Percentiles rank a stretch among this genome's conserved stretches.
These are phyloP conservation scores for Trypanosoma vivax DNA, from an alignment of 208 protist genomes.

Conservation along the genomic window DNA sequence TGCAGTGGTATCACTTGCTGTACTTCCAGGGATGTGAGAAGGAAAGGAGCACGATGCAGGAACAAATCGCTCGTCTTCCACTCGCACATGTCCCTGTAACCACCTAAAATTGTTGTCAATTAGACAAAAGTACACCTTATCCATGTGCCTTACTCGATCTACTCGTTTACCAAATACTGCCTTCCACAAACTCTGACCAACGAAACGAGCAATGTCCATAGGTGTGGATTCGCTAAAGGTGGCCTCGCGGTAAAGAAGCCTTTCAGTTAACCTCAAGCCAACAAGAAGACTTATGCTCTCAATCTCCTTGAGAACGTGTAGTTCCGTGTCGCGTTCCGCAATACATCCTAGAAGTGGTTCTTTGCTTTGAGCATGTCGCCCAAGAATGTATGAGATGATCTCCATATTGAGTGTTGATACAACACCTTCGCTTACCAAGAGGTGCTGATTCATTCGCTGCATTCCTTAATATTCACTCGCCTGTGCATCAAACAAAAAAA, in stretches of 20 bases:
- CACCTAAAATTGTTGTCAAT: slow-evolving; percentile 54
- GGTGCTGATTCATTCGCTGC: slow-evolving; percentile 24
- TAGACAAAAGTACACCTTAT: slow-evolving; percentile 56
- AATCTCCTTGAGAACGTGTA: slow-evolving; percentile 22
- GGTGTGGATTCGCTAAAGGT: slow-evolving; percentile 40
- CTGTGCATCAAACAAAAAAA: background rate
- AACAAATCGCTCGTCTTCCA: slow-evolving; percentile 26
- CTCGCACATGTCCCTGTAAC: slow-evolving; percentile 52
- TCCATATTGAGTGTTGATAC: slow-evolving; percentile 43
- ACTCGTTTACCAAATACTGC: slow-evolving; percentile 67
- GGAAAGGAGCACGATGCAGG: slow-evolving; percentile 20
- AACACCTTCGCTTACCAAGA: slow-evolving; percentile 44
- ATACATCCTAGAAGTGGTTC: slow-evolving; percentile 4
- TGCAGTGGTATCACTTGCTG: background rate
- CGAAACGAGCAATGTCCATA: slow-evolving; percentile 57
- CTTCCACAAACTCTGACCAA: slow-evolving; percentile 63
- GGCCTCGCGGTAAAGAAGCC: slow-evolving; percentile 65
- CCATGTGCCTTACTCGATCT: slow-evolving; percentile 60
- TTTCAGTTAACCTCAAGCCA: slow-evolving; percentile 57
- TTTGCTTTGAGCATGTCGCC: slow-evolving; percentile 12
- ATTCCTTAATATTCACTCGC: slow-evolving; percentile 1
- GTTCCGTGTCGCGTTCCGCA: slow-evolving; percentile 17
- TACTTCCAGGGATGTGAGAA: slow-evolving; percentile 11
- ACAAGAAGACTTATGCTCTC: slow-evolving; percentile 57
- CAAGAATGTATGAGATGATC: slow-evolving; percentile 35